Evolutionary conservation across 2,329 filamentous ascomycete species (phyloP).

Genomic region (Didymellaceae sp.): DNA sequence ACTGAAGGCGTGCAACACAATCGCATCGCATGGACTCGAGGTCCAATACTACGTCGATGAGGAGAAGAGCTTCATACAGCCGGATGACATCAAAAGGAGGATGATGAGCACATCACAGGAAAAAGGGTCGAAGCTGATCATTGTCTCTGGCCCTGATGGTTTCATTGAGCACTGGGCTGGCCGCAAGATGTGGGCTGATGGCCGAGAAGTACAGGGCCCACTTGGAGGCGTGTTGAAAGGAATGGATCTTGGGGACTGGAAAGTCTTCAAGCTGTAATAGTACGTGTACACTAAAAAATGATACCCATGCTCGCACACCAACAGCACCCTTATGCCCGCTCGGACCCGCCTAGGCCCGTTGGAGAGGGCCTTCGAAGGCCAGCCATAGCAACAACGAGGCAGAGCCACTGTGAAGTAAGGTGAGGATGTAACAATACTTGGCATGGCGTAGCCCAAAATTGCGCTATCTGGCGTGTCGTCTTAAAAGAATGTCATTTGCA

Average conservation of each 20-base stretch:
- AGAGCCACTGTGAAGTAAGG: background rate
- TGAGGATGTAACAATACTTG: background rate
- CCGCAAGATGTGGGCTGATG: constrained; percentile 75
- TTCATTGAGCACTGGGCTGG: constrained; percentile 85
- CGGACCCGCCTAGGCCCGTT: background rate
- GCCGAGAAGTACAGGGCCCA: constrained; percentile 75
- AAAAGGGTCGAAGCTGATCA: constrained; percentile 68
- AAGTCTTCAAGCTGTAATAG: constrained; percentile 63
- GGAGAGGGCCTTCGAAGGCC: background rate
- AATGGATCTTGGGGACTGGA: constrained; percentile 65
- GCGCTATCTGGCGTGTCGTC: background rate
- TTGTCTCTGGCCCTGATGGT: constrained; percentile 89
- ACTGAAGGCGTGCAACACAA: constrained; percentile 57
- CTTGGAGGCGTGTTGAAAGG: constrained; percentile 71
- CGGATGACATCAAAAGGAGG: constrained; percentile 44
- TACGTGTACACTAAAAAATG: constrained; percentile 16
- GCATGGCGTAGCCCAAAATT: background rate
- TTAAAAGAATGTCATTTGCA: constrained; percentile 1
- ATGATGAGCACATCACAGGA: constrained; percentile 27
- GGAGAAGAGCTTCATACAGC: constrained; percentile 69
- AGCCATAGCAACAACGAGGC: background rate
- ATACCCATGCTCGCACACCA: constrained; percentile 13
- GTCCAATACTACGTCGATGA: constrained; percentile 85
- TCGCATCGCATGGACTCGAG: constrained; percentile 36
- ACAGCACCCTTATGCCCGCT: background rate